A percentile compares a stretch with the other conserved stretches of the same genome.
Conservation (phyloP, 129 eudicot species). For the Chrysanthemum makinoi region DNA sequence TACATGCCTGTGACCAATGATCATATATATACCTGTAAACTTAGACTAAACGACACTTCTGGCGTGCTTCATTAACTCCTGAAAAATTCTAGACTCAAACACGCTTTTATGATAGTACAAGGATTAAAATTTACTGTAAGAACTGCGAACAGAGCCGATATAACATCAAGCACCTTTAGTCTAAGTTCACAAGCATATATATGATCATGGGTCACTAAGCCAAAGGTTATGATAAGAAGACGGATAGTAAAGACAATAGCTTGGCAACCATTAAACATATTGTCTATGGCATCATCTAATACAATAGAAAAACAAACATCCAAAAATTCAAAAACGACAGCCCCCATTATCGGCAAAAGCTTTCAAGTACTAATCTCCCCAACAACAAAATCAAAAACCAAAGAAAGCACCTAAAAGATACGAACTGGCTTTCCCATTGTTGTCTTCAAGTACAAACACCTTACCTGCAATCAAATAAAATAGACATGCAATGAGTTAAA, state of each 20-base stretch:
- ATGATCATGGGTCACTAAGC: too few relatives aligned
- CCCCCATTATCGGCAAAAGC: conserved; percentile 20
- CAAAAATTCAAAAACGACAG: conserved; percentile 28
- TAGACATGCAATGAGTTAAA: neutral
- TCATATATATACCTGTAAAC: too few relatives aligned
- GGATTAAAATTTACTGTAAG: too few relatives aligned
- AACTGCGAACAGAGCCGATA: too few relatives aligned
- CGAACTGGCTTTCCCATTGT: conserved; percentile 53
- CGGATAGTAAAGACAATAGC: neutral
- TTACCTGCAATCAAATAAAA: conserved; percentile 29
- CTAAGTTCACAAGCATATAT: too few relatives aligned
- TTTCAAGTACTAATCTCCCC: conserved; percentile 9
- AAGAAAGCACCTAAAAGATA: conserved; percentile 34
- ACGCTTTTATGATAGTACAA: too few relatives aligned
- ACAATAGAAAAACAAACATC: conserved; percentile 11
- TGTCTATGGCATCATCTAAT: conserved; percentile 15
- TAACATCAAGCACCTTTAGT: too few relatives aligned
- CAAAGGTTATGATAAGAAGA: neutral
- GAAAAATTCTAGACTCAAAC: too few relatives aligned
- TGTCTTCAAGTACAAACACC: conserved; percentile 56
- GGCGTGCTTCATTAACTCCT: too few relatives aligned
- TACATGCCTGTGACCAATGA: too few relatives aligned
- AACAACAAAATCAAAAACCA: conserved; percentile 15
- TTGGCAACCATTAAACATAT: conserved; percentile 14
- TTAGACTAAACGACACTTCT: too few relatives aligned